A percentile compares a stretch with the other conserved stretches of the same genome.
Evolutionary conservation across 805 yeast species (phyloP).

Genomic region (Komagataella mondaviorum): DNA sequence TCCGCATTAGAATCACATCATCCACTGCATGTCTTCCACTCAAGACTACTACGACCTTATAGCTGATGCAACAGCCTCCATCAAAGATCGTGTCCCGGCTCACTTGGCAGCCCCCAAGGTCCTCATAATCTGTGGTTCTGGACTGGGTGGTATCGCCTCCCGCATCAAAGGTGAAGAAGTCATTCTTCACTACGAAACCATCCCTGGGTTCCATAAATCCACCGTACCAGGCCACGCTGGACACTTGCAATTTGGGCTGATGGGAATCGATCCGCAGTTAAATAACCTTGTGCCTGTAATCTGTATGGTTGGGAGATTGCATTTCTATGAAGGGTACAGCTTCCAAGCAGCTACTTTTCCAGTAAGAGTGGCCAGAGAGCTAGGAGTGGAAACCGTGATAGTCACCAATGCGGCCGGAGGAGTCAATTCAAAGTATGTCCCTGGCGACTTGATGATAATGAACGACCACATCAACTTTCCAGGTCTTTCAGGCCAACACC

Average conservation of each 20-base stretch:
- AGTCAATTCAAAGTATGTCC: conserved; percentile 43
- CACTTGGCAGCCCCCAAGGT: conserved; percentile 33
- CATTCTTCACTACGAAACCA: conserved; percentile 45
- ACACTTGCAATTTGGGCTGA: conserved; percentile 60
- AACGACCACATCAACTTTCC: conserved; percentile 85
- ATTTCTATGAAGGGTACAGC: conserved; percentile 86
- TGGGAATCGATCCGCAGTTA: conserved; percentile 25
- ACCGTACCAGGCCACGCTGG: conserved; percentile 93
- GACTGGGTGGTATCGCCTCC: conserved; percentile 75
- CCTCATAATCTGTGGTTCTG: conserved; percentile 88
- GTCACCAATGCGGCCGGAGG: conserved; percentile 99
- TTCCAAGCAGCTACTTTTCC: conserved; percentile 78
- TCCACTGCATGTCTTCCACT: neutral
- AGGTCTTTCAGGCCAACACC: conserved; percentile 81
- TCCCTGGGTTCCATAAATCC: conserved; percentile 72
- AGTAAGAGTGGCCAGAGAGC: conserved; percentile 52
- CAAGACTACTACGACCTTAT: conserved; percentile 1
- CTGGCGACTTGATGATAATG: conserved; percentile 88
- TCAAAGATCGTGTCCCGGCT: neutral
- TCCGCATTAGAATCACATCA: neutral
- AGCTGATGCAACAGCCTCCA: conserved; percentile 1
- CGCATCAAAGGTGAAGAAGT: conserved; percentile 27
- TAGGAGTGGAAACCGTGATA: conserved; percentile 50
- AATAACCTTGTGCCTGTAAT: conserved; percentile 60
- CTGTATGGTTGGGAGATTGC: conserved; percentile 90